Conservation (phyloP, 192 early-diverging fungal species). For the Spinellus fusiger region DNA sequence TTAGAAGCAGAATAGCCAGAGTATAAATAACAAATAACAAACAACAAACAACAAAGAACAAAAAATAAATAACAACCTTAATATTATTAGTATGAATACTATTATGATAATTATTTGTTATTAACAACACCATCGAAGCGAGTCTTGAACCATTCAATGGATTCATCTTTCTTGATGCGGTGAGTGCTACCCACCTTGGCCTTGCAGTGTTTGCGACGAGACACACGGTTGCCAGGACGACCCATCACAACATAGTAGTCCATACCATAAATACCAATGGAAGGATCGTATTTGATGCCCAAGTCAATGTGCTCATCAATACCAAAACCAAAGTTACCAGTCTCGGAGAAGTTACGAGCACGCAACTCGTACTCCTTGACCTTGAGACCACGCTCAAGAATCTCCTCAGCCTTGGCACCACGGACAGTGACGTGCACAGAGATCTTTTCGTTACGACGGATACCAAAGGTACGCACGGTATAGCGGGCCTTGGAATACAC, state of each 20-base stretch:
- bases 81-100: background rate
- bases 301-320: slow-evolving; percentile 99
- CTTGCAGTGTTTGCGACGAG: slow-evolving; percentile 83
- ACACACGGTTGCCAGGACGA: slow-evolving; percentile 93
- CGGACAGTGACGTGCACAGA: slow-evolving; percentile 98
- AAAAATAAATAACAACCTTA: background rate
- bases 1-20: background rate
- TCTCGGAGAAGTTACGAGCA: slow-evolving; percentile 91
- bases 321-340: slow-evolving; percentile 99
- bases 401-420: slow-evolving; percentile 80
- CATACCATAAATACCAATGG: slow-evolving; percentile 92
- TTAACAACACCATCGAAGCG: slow-evolving; percentile 29
- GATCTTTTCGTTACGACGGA: slow-evolving; percentile 99
- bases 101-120: background rate
- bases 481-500: slow-evolving; percentile 99
- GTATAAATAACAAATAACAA: background rate
- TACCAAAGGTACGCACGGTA: slow-evolving; percentile 99
- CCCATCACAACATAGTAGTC: slow-evolving; percentile 83
- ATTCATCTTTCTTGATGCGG: slow-evolving; percentile 91
- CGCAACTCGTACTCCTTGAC: slow-evolving; percentile 99
- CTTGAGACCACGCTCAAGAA: slow-evolving; percentile 99
- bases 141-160: slow-evolving; percentile 98
- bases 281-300: slow-evolving; percentile 99
- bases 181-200: slow-evolving; percentile 84
- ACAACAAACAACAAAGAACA: background rate